Base-by-base conservation (phyloP, 139 green algal genomes). In the Deuterostichococcus epilithicus region DNA sequence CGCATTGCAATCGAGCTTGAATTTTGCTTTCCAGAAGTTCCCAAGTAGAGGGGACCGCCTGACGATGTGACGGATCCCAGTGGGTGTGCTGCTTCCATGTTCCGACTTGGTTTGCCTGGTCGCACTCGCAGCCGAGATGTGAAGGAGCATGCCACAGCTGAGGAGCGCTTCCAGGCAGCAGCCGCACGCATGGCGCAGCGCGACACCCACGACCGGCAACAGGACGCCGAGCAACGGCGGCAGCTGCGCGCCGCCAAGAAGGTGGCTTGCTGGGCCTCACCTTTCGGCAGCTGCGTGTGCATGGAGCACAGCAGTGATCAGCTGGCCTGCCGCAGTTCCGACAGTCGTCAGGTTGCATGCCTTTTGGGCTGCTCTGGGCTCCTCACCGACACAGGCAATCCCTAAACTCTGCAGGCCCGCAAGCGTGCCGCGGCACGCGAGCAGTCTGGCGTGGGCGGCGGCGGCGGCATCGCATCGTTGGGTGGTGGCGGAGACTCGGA, bases 121-220 rank as follows among this genome's bases (percentile, higher is more conserved):
- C 22, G 22, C 6, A 65, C 72, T 32, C 66, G 74, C 3, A 84
- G 89, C 25, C 38, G 91, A 68, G 82, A 91, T 75, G 83, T 85
- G 3, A 85, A 86, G 32, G 80, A 70, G 34, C 76, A 80, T n/a
- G 78, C 47, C 37, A 83, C 77, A 28, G 86, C 90, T 8, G 89
- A 77, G 39, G 85, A 95, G 65, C 86, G 91, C 20, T 93, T 93
- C 59, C 73, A 71, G 35, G 44, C 45, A 22, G 85, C 83, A 5
- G 82, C 82, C 3, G 81, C 79, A 20, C 47, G 86, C 13, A 87
- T 95, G 85, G 74, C 70, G 52, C 66, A 84, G 35, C 75, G 85
- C 18, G 86, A 91, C 76, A 37, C 47, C 3, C 26, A 63, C 37
- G 86, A 91, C 80, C 70, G 78, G 23, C 60, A 67, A 32, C 73